Percentiles rank a stretch among this genome's conserved stretches.
These are phyloP conservation scores for Boletus rex-veris DNA, from an alignment of 768 basidiomycete species.

Conservation along the genomic window DNA sequence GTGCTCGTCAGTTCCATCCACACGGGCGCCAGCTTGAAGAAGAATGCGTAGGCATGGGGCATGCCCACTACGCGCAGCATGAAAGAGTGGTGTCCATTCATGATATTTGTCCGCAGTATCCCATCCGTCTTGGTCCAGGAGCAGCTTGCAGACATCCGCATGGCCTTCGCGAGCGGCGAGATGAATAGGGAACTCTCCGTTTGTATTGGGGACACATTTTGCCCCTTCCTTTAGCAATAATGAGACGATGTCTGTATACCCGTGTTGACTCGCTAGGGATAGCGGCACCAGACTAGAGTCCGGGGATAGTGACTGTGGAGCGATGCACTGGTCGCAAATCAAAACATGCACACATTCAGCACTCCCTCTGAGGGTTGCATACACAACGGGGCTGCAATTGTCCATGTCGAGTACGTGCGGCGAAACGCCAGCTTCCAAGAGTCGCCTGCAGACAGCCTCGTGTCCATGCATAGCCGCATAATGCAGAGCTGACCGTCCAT, in stretches of 20 bases:
- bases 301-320: conserved; percentile 52
- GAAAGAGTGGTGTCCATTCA: conserved; percentile 97
- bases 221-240: conserved; percentile 78
- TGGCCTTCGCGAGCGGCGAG: conserved; percentile 93
- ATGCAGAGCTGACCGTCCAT: conserved; percentile 91
- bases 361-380: conserved; percentile 85
- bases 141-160: conserved; percentile 71
- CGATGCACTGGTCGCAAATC: conserved; percentile 65
- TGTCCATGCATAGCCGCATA: conserved; percentile 96
- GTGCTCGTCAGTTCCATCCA: conserved; percentile 78
- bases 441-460: conserved; percentile 64
- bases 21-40: conserved; percentile 72
- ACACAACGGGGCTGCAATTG: conserved; percentile 91
- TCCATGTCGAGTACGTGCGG: conserved; percentile 82
- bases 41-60: conserved; percentile 71
- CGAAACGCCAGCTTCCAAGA: conserved; percentile 66
- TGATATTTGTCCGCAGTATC: conserved; percentile 94
- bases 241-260: conserved; percentile 78
- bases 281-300: conserved; percentile 78
- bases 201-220: conserved; percentile 77
- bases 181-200: conserved; percentile 97
- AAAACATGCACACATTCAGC: conserved; percentile 82
- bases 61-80: conserved; percentile 87
- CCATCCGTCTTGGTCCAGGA: conserved; percentile 74
- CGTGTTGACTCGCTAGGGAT: conserved; percentile 86